Evolutionary conservation across 2,329 filamentous ascomycete species (phyloP), one percentile per base, ranked within the genome.

Genomic region (Fusarium napiforme): DNA sequence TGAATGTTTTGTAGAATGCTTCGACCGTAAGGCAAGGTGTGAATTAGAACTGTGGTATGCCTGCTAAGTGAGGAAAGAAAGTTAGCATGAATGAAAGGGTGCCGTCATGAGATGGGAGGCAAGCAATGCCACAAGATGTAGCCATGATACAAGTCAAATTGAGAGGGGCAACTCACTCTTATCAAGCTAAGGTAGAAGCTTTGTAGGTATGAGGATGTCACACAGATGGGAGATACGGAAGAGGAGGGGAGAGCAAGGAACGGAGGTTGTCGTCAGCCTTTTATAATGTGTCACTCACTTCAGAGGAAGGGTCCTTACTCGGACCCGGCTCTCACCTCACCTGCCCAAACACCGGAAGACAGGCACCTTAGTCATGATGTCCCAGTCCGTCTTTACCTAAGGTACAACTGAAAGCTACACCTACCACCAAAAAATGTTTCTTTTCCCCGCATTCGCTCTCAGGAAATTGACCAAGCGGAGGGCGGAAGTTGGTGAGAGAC

Each of bases 361-460:
- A 47, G 26, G 19, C 15, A 15, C 43, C 43, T 47, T 30, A 67
- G 64, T 68, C 66, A 72, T 73, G 67, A 69, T 71, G 67, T 50
- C 71, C 71, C 58, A 58, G 72, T n/a, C 28, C 21, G 14, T 47
- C 43, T 23, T 23, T 19, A 57, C 56, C 49, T 69, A 7, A 26
- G 26, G 26, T 26, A 64, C 59, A 63, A 55, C 39, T 50, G 40
- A 43, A 61, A 37, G 61, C 43, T 47, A 30, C 23, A 19, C 23
- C 26, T 46, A 28, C 45, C 45, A 47, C 45, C 45, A 30, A 70
- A 69, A 73, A 52, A 36, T 59, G 61, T 59, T 74, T 56, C 57
- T 28, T 55, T 69, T 69, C 71, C 71, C 71, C 71, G 71, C 71
- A 74, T 53, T 65, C 37, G 57, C 42, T 59, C 55, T 53, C 34